These are phyloP conservation scores for Paragyromitra xinjiangensis DNA, from an alignment of 495 filamentous ascomycete species.

Conservation along the genomic window DNA sequence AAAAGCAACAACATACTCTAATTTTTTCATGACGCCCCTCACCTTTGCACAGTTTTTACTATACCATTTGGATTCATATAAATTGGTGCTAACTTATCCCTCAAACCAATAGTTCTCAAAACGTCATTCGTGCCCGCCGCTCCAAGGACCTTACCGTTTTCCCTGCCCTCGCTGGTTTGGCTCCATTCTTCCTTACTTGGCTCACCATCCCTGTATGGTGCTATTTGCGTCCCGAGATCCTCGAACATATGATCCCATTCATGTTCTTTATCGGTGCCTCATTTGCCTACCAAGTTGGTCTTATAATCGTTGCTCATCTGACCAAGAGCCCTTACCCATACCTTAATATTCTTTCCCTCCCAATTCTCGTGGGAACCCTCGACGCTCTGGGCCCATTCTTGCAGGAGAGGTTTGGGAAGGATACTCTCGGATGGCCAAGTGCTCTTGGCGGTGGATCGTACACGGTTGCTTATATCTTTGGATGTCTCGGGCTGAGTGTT, in stretches of 20 bases:
- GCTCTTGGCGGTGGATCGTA: slow-evolving; percentile 77
- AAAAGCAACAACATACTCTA: slow-evolving; percentile 51
- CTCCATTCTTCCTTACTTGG: slow-evolving; percentile 81
- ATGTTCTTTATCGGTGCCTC: slow-evolving; percentile 83
- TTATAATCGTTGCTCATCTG: slow-evolving; percentile 93
- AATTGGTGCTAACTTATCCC: slow-evolving; percentile 13
- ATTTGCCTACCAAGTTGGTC: slow-evolving; percentile 92
- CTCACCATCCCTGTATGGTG: slow-evolving; percentile 77
- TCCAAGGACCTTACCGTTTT: slow-evolving; percentile 73
- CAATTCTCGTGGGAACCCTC: slow-evolving; percentile 73
- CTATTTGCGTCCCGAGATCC: slow-evolving; percentile 81
- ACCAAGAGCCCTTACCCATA: slow-evolving; percentile 86
- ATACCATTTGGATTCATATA: neutral
- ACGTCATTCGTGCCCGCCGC: slow-evolving; percentile 82
- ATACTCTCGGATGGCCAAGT: slow-evolving; percentile 75
- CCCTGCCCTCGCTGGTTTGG: slow-evolving; percentile 78
- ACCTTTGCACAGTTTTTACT: slow-evolving; percentile 2
- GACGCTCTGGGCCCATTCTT: slow-evolving; percentile 78
- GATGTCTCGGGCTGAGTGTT: slow-evolving; percentile 77
- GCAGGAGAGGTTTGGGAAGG: slow-evolving; percentile 64
- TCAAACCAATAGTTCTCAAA: slow-evolving; percentile 67
- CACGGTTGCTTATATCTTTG: slow-evolving; percentile 86
- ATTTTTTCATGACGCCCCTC: slow-evolving; percentile 48
- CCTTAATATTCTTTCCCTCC: slow-evolving; percentile 78
- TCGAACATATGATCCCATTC: slow-evolving; percentile 87